Base-by-base conservation (phyloP, 225 moss, liverwort and hornwort genomes). In the Anthoceros angustus region DNA sequence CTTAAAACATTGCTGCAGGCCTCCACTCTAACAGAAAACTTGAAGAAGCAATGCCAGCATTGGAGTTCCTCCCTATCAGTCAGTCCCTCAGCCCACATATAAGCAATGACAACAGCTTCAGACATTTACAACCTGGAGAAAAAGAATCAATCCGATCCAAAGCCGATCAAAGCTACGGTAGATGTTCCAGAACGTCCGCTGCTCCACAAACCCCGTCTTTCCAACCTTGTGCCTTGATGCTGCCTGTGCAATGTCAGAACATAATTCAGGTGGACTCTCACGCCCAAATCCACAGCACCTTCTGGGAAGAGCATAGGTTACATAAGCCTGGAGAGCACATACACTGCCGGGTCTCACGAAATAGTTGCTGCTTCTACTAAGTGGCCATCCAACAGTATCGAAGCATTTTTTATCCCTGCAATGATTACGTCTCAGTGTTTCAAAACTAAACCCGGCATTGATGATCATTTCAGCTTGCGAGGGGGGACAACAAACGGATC, bases 111-210 rank as follows among this genome's bases (percentile, higher is more conserved):
- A 25, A 40, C 42, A 63, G 0, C 63, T 12, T 20, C 14, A 0
- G 4, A 60, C 0, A 25, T 16, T 25, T 5, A 23, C 39, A 45
- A 95, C 95, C 95, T 95, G 95, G 40, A 98, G 77, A 25, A 78
- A 82, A 62, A 98, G 72, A 41, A 98, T 89, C 42, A 91, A 91
- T 69, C 91, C 91, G 15, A 91, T 85, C 95, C 95, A 98, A 80
- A 98, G 73, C 12, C 95, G 88, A 78, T 98, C 95, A 60, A 81
- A 98, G 55, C 95, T 98, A 60, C 91, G 88, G 23, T 83, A 92
- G 8, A 98, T 48, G 63, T 98, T 91, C 82, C 82, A 87, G 66
- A 98, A 98, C 0, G 95, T 74, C 14, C 95, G 77, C 10, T 87
- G 81, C 73, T 98, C 95, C 38, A 92, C 92, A 68, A 98, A 98